Percentiles rank a stretch among this genome's conserved stretches.
These are phyloP conservation scores for Eucalyptus curtisii DNA, from an alignment of 345 rosid species.

Conservation along the genomic window DNA sequence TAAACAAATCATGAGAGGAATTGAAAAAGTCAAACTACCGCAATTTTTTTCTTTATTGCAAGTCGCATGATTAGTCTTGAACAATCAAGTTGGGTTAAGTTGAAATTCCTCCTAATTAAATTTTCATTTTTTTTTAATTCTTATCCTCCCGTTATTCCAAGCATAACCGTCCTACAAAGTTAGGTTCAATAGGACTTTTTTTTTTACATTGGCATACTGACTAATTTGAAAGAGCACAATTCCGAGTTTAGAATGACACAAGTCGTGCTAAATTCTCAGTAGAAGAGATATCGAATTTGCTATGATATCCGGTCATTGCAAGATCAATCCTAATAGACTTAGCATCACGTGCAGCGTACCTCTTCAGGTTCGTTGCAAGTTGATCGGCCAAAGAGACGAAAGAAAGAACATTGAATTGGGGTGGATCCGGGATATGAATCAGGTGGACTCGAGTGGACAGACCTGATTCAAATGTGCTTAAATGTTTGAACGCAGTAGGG, in stretches of 20 bases:
- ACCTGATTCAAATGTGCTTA: not conserved
- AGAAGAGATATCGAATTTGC: not conserved
- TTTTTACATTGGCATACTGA: not conserved
- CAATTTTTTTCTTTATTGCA: too few relatives aligned
- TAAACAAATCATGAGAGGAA: too few relatives aligned
- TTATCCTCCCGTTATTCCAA: not conserved
- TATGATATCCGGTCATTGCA: accelerated
- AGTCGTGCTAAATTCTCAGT: too few relatives aligned
- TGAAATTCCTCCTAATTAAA: not conserved
- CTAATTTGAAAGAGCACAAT: not conserved
- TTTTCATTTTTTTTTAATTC: accelerated
- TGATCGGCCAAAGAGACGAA: not conserved
- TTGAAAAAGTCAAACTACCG: too few relatives aligned
- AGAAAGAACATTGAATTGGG: not conserved
- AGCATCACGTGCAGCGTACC: too few relatives aligned
- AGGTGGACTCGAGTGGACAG: not conserved
- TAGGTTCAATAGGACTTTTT: not conserved
- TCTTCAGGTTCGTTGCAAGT: too few relatives aligned
- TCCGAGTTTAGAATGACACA: too few relatives aligned
- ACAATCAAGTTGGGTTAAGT: too few relatives aligned
- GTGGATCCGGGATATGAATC: not conserved
- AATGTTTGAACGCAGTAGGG: not conserved
- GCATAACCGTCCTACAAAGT: not conserved
- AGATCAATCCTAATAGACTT: not conserved
- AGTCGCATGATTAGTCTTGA: not conserved